A percentile compares a stretch with the other conserved stretches of the same genome.
Conservation (phyloP, 2,329 filamentous ascomycete species). For the Decorospora gaudefroyi region DNA sequence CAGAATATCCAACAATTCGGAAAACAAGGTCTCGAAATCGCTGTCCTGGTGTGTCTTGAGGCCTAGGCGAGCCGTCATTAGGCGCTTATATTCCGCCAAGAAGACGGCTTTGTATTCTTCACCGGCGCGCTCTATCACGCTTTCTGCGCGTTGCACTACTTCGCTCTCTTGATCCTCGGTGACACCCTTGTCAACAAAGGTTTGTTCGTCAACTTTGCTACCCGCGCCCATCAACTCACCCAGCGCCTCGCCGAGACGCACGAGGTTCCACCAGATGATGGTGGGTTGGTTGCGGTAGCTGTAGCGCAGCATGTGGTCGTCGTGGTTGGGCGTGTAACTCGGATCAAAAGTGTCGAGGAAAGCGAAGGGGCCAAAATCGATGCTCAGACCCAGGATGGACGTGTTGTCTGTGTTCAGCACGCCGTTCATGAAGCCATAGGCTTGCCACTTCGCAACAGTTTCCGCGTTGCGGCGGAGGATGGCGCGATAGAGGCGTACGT, state of each 20-base stretch:
- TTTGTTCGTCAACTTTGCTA: constrained; percentile 68
- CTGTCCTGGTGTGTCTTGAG: constrained; percentile 68
- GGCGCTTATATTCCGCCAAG: constrained; percentile 80
- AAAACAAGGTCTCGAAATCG: constrained; percentile 82
- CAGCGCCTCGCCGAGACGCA: constrained; percentile 84
- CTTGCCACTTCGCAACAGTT: constrained; percentile 93
- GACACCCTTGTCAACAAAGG: constrained; percentile 75
- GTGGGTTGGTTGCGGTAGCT: constrained; percentile 92
- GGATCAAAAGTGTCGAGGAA: constrained; percentile 98
- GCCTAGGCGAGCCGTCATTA: constrained; percentile 81
- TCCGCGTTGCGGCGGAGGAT: constrained; percentile 82
- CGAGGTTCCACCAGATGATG: constrained; percentile 98
- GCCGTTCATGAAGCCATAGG: constrained; percentile 98
- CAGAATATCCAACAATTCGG: constrained; percentile 78
- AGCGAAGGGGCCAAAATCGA: constrained; percentile 96
- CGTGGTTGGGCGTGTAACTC: constrained; percentile 92
- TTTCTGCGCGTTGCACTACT: constrained; percentile 80
- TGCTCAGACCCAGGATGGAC: constrained; percentile 81
- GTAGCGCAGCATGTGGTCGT: constrained; percentile 85
- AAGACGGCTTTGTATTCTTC: constrained; percentile 91
- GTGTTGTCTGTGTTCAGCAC: constrained; percentile 99
- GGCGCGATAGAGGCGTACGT: constrained; percentile 83
- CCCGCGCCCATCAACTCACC: constrained; percentile 87
- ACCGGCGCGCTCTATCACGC: constrained; percentile 75
- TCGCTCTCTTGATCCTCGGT: constrained; percentile 67